Base-by-base conservation (phyloP, 2,329 filamentous ascomycete genomes). In the Berkeleyomyces basicola region DNA sequence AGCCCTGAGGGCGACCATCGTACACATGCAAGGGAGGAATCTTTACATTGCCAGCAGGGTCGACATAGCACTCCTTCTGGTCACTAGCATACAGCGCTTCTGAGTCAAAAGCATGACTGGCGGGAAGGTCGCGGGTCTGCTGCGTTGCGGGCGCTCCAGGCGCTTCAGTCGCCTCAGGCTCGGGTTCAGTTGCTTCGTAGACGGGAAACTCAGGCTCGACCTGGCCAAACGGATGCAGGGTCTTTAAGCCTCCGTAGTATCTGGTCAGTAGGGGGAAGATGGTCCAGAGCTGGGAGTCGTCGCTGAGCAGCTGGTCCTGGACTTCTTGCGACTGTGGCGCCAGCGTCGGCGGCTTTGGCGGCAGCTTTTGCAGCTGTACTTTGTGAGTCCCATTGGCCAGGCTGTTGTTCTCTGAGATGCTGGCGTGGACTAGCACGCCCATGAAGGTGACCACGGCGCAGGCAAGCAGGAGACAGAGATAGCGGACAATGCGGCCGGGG, bases 191-290 rank as follows among this genome's bases (percentile, higher is more conserved):
- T 85, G 84, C 59, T 85, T 80, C 78, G 1, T 79, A 74, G 6
- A 79, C 78, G 1, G 93, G 92, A 70, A 95, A 97, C 70, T 97
- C 88, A 0, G 91, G 86, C 7, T 79, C 76, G 67, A 91, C 92
- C 58, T 88, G 77, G 11, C 78, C 72, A 36, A 83, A 75, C 0
- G 82, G 74, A 0, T 88, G 82, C 65, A 99, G 70, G 0, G 81
- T 86, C 66, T 85, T 80, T 64, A 99, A 79, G 0, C 93, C 93
- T 11, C 90, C 92, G 71, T 96, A 93, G 71, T 96, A 99, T 66
- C 91, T 81, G 65, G 85, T 86, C 65, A 99, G 73, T 69, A 96
- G 95, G 0, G 84, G 83, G 70, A 95, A 97, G 7, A 80, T 82
- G 71, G 95, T 88, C 90, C 91, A 97, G 4, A 55, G 7, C 5